Conservation (phyloP, 345 rosid species). For the Eucalyptus urophylla region DNA sequence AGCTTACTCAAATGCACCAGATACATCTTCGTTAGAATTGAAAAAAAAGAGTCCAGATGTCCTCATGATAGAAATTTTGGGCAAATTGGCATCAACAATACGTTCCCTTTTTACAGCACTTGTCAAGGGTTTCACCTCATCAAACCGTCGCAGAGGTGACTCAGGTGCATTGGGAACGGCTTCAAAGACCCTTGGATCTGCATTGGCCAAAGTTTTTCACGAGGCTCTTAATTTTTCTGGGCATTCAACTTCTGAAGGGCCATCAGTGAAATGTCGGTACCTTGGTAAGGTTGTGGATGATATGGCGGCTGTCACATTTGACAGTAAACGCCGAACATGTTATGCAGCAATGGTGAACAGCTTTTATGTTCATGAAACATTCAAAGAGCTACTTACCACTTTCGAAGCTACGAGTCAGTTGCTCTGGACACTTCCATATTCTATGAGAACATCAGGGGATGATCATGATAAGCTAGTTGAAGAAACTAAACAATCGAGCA, state of each 20-base stretch:
- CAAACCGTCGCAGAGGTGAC: slow-evolving; percentile 90
- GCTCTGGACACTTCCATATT: slow-evolving; percentile 66
- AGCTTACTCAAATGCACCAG: slow-evolving; percentile 39
- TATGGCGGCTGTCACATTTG: slow-evolving; percentile 66
- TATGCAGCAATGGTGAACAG: slow-evolving; percentile 81
- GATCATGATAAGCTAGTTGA: slow-evolving; percentile 64
- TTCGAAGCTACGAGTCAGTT: slow-evolving; percentile 94
- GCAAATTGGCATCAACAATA: slow-evolving; percentile 58
- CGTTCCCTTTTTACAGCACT: slow-evolving; percentile 74
- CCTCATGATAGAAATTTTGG: slow-evolving; percentile 54
- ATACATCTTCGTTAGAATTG: slow-evolving; percentile 43
- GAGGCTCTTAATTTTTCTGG: slow-evolving; percentile 86
- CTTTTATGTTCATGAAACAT: slow-evolving; percentile 87
- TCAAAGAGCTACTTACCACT: slow-evolving; percentile 80
- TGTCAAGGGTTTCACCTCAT: slow-evolving; percentile 85
- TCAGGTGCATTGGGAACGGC: slow-evolving; percentile 59
- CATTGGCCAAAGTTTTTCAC: slow-evolving; percentile 64
- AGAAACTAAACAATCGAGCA: slow-evolving; percentile 50
- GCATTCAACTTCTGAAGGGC: slow-evolving; percentile 44
- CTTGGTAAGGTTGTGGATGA: slow-evolving; percentile 92
- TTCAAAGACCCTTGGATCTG: slow-evolving; percentile 79
- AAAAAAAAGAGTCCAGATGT: slow-evolving; percentile 76
- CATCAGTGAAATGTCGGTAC: slow-evolving; percentile 84
- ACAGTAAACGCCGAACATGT: slow-evolving; percentile 73
- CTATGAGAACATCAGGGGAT: slow-evolving; percentile 30